These are phyloP conservation scores for Penicillium diatomitis DNA, from an alignment of 495 filamentous ascomycete species.

Conservation along the genomic window DNA sequence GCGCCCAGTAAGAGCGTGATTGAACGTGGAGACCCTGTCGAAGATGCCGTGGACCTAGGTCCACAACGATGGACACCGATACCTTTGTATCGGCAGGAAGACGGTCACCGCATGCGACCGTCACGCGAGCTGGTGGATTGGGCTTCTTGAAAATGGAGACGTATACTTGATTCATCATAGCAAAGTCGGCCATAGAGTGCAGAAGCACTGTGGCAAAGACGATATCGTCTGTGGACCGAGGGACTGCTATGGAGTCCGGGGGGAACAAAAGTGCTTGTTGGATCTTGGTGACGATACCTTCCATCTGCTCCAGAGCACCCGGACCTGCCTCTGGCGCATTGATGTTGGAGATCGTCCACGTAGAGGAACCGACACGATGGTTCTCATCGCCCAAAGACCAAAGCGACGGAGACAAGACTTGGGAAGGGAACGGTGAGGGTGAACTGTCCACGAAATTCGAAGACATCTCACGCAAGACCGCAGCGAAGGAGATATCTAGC, in stretches of 20 bases:
- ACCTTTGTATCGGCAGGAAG: slow-evolving; percentile 51
- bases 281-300: slow-evolving; percentile 30
- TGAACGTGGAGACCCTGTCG: slow-evolving; percentile 77
- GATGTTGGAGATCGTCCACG: slow-evolving; percentile 39
- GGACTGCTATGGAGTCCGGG: slow-evolving; percentile 3
- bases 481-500: slow-evolving; percentile 36
- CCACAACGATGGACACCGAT: slow-evolving; percentile 46
- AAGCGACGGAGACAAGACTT: background rate
- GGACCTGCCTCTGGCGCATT: slow-evolving; percentile 31
- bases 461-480: slow-evolving; percentile 14
- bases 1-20: slow-evolving; percentile 91
- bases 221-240: slow-evolving; percentile 46
- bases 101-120: slow-evolving; percentile 62
- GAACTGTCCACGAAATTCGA: background rate
- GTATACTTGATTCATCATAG: slow-evolving; percentile 64
- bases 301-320: slow-evolving; percentile 36
- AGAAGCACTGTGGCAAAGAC: slow-evolving; percentile 69
- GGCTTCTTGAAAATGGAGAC: slow-evolving; percentile 56
- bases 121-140: slow-evolving; percentile 78
- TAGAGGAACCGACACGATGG: slow-evolving; percentile 14
- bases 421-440: background rate
- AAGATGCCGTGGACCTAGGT: slow-evolving; percentile 20
- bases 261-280: slow-evolving; percentile 17
- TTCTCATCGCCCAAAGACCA: slow-evolving; percentile 9
- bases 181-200: slow-evolving; percentile 70